Evolutionary conservation across 257 asterid species (phyloP), one percentile per base, ranked within the genome.

Genomic region (Echites panduratus): DNA sequence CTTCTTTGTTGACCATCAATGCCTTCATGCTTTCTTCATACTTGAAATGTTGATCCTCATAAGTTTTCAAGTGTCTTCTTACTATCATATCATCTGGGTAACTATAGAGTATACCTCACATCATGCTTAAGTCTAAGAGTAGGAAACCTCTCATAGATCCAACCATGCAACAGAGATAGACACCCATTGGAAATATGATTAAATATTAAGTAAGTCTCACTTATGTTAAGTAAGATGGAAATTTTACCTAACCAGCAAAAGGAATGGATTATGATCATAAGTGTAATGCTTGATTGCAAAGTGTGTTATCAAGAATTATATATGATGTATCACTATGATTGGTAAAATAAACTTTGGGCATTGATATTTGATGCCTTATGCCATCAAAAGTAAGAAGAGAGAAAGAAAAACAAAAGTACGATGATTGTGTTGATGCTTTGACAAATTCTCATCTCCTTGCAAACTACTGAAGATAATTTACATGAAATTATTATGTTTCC

Each of bases 341-440:
- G 67, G 79, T 63, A 62, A 26, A 70, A 41, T 35, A 16, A 63
- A 50, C 19, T 24, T 68, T 44, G 32, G 70, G 68, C 7, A 47
- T 17, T 13, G 57, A 49, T 47, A 47, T 48, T 66, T 4, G 71
- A 67, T 67, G 57, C 52, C 38, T 66, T 43, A 2, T 66, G 35
- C n/a, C 35, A 9, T 43, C 41, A 44, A 35, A 35, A 64, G 68
- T 16, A 54, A 64, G 35, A 40, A 16, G 24, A n/a, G 24, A n/a
- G 53, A 10, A 24, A 43, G 17, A 61, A 29, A 41, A 41, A 41
- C 9, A 41, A 59, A 61, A 61, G 41, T 11, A 32, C 26, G 35
- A 24, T 20, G 20, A 38, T 40, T 43, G 9, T n/a, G 7, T 4
- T 22, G 41, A 62, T 62, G 68, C 45, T 56, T 62, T 62, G 49